These are phyloP conservation scores for Amniculicola lignicola DNA, from an alignment of 495 filamentous ascomycete genomes.

Conservation along the genomic window DNA sequence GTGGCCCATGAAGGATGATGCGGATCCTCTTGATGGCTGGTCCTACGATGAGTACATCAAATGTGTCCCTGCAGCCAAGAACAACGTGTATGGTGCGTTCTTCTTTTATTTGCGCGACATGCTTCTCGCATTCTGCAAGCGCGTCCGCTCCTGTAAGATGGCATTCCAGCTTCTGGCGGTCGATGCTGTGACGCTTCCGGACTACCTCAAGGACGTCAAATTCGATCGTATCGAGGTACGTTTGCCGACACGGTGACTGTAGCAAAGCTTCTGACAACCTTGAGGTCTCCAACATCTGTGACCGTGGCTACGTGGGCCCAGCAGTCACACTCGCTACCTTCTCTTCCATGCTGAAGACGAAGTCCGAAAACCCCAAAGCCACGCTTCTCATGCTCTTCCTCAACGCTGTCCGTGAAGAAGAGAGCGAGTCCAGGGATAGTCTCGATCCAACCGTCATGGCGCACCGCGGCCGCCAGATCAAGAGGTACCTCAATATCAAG, in stretches of 20 bases:
- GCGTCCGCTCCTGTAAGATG: not conserved
- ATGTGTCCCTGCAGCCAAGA: constrained; percentile 11
- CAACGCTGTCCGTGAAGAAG: constrained; percentile 27
- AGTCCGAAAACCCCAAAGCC: constrained; percentile 30
- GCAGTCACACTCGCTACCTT: constrained; percentile 11
- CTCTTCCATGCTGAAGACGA: constrained; percentile 27
- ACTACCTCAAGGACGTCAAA: not conserved
- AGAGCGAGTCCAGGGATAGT: no score
- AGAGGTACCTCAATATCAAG: not conserved
- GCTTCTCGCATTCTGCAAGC: constrained; percentile 26
- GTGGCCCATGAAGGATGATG: constrained; percentile 36
- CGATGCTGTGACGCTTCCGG: constrained; percentile 20
- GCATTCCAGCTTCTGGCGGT: constrained; percentile 26
- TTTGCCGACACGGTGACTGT: not conserved
- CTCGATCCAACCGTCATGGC: no score
- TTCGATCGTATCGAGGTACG: constrained; percentile 37
- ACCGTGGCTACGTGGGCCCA: constrained; percentile 28
- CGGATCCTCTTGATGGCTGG: constrained; percentile 38
- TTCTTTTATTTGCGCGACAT: constrained; percentile 27
- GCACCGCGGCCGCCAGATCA: not conserved
- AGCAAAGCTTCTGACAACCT: not conserved
- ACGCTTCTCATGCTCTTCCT: constrained; percentile 38
- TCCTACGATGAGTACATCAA: constrained; percentile 15
- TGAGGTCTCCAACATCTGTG: constrained; percentile 38
- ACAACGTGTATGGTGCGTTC: constrained; percentile 38